Evolutionary conservation across 768 basidiomycete species (phyloP).

Genomic region (Kwoniella newhampshirensis): DNA sequence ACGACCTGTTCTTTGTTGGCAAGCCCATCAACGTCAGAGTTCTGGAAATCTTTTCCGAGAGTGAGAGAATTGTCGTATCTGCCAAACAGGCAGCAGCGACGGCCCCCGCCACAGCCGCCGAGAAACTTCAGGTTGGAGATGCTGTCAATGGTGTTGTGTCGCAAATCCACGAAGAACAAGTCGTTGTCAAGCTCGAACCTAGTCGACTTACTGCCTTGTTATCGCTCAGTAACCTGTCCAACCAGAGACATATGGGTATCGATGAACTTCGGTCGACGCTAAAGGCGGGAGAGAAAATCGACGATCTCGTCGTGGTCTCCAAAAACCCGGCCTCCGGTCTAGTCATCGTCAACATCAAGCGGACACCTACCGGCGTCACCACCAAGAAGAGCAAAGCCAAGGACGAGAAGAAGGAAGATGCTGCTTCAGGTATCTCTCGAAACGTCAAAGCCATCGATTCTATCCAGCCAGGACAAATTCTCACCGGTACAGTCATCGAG

Average conservation of each 20-base stretch:
- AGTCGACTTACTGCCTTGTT: constrained; percentile 72
- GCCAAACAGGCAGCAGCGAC: constrained; percentile 71
- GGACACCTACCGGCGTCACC: constrained; percentile 29
- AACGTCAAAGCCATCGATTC: constrained; percentile 63
- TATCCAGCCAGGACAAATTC: constrained; percentile 68
- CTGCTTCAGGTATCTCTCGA: constrained; percentile 10
- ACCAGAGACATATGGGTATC: constrained; percentile 66
- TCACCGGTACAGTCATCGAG: constrained; percentile 75
- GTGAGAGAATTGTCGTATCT: constrained; percentile 73
- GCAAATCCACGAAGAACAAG: constrained; percentile 83
- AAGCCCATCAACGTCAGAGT: constrained; percentile 83
- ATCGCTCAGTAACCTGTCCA: constrained; percentile 84
- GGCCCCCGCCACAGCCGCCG: constrained; percentile 44
- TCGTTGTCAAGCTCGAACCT: constrained; percentile 69
- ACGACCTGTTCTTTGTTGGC: constrained; percentile 70
- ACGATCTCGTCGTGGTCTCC: constrained; percentile 82
- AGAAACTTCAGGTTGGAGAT: constrained; percentile 46
- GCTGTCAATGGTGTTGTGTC: constrained; percentile 56
- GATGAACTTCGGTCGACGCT: constrained; percentile 66
- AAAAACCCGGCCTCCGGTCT: constrained; percentile 81
- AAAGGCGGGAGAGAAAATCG: constrained; percentile 67
- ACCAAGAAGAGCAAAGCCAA: constrained; percentile 9
- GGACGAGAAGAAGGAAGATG: constrained; percentile 12
- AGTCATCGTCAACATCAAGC: constrained; percentile 60
- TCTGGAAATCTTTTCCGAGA: constrained; percentile 62